Evolutionary conservation across 176 grass and related monocot genomes (phyloP).

Genomic region (Aegilops bicornis): DNA sequence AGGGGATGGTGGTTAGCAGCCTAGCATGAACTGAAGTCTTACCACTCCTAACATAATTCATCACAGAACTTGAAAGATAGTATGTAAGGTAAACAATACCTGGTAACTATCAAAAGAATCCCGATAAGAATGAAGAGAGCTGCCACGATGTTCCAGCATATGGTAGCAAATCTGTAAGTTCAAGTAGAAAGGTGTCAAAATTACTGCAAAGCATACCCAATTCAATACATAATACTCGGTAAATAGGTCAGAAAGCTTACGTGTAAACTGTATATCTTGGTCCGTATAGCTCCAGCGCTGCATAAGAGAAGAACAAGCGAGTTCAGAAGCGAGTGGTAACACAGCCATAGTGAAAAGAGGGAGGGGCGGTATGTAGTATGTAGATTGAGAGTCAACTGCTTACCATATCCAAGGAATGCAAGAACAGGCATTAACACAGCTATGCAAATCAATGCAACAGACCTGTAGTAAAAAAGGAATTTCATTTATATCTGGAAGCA

Average conservation of each 20-base stretch:
- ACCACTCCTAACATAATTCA: not conserved
- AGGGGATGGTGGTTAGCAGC: not conserved
- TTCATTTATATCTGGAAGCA: not conserved
- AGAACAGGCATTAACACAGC: constrained; percentile 70
- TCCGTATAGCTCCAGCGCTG: constrained; percentile 66
- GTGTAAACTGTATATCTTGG: constrained; percentile 69
- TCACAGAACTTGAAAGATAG: not conserved
- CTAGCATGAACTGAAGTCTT: not conserved
- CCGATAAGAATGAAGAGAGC: constrained; percentile 80
- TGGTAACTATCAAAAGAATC: constrained; percentile 67
- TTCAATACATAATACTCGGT: not conserved
- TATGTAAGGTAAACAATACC: constrained; percentile 41
- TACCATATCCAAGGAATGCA: constrained; percentile 83
- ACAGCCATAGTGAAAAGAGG: not conserved
- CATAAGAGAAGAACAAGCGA: not conserved
- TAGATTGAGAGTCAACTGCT: constrained; percentile 15
- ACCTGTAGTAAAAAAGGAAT: constrained; percentile 46
- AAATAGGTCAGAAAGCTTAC: constrained; percentile 39
- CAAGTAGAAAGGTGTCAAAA: constrained; percentile 41
- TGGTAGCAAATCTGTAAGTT: constrained; percentile 66
- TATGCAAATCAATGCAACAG: constrained; percentile 60
- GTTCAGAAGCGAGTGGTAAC: constrained; percentile 14
- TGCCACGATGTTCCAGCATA: constrained; percentile 69
- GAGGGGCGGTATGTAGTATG: not conserved
- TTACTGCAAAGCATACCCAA: not conserved